Base-by-base conservation (phyloP, 495 filamentous ascomycete species). In the Jackrogersella minutella region DNA sequence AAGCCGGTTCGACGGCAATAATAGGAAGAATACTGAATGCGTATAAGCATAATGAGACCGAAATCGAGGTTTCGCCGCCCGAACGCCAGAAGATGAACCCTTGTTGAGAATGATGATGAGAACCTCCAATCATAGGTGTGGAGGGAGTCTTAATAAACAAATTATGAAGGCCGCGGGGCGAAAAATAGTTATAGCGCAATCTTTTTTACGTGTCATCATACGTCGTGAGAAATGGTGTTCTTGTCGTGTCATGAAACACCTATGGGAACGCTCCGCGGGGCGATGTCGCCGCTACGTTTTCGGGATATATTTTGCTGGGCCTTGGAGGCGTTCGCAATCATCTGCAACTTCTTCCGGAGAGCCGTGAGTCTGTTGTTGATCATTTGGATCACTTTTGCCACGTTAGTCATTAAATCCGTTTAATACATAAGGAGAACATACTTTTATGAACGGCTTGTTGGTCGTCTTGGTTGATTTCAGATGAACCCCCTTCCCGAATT, bases 381-480 rank as follows among this genome's bases (percentile, higher is more conserved):
- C 80, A 82, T 82, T 22, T 77, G 67, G 41, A 82, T 80, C 78
- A 82, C 80, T 82, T 52, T 6, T 30, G 26, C 19, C 24, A 11
- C 1, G 66, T 75, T 62, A 74, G 65, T 40, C 46, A 13, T 14
- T 19, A 1, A 21, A 16, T 55, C 36, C 26, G 6, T 59, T 17
- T 7, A 11, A 40, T 8, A 17, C 6, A 49, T 5, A 52, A 13
- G 11, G 41, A 10, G 24, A 1, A 62, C 76, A 41, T 70, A 93
- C 91, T 78, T 73, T 91, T 93, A 46, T 88, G 77, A 16, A 93
- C 85, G 10, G 86, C 79, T 70, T 89, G 84, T 66, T 90, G 87
- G 75, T 94, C 91, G 61, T 93, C 90, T 50, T 81, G 80, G 74
- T 88, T 87, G 52, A 93, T 84, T 9, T 86, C 87, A 3, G 81